Conservation (phyloP, 495 filamentous ascomycete genomes). For the Acidomyces sp. region DNA sequence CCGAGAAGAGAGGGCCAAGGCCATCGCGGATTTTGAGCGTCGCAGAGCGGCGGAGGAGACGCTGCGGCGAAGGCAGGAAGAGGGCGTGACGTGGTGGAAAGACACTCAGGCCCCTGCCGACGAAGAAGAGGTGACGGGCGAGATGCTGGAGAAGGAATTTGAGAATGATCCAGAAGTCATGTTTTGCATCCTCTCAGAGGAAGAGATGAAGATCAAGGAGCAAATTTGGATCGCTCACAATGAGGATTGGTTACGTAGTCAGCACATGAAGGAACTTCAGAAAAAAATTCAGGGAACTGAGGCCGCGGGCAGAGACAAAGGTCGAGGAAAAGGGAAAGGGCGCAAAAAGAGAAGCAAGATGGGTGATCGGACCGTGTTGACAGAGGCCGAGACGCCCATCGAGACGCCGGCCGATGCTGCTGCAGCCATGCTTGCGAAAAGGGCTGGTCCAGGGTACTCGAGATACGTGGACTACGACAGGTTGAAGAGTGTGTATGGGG, state of each 20-base stretch:
- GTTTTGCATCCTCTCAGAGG: constrained; percentile 56
- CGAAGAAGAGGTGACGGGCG: not conserved
- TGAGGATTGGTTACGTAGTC: constrained; percentile 70
- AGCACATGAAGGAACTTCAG: constrained; percentile 63
- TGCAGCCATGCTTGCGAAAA: constrained; percentile 20
- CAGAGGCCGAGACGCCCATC: constrained; percentile 26
- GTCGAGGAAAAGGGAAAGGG: constrained; percentile 37
- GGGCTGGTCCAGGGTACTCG: constrained; percentile 9
- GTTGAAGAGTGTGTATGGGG: constrained; percentile 20
- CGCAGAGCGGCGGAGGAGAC: not conserved
- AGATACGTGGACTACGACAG: constrained; percentile 22
- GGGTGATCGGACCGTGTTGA: constrained; percentile 24
- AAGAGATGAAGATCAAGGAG: constrained; percentile 67
- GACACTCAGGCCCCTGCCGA: too few species aligned
- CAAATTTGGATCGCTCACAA: constrained; percentile 88
- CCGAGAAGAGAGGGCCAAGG: constrained; percentile 6
- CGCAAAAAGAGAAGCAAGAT: constrained; percentile 25
- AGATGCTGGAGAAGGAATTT: constrained; percentile 52
- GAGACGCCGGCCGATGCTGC: constrained; percentile 21
- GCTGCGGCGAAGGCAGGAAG: constrained; percentile 1
- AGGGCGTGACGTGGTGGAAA: constrained; percentile 11
- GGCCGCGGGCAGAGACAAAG: constrained; percentile 31
- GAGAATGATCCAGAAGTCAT: constrained; percentile 72
- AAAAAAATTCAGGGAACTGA: constrained; percentile 48
- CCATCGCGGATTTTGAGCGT: constrained; percentile 1